Percentiles rank a stretch among this genome's conserved stretches.
These are phyloP conservation scores for Phytophthora idaei DNA, from an alignment of 352 stramenopile species.

Conservation along the genomic window DNA sequence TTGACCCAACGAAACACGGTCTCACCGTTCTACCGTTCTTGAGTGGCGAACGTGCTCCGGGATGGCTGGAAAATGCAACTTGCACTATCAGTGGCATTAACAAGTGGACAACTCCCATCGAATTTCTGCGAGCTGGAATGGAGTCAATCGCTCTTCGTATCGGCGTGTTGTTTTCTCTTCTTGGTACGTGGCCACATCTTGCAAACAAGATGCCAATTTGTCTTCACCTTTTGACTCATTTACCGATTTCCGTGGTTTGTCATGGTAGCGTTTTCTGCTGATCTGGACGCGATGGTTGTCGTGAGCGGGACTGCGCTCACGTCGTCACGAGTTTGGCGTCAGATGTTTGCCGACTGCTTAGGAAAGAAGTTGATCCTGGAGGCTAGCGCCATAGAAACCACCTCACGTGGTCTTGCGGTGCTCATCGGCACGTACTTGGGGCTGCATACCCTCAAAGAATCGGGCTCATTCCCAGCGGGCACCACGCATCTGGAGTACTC, in stretches of 20 bases:
- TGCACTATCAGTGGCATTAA: constrained; percentile 93
- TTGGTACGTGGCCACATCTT: constrained; percentile 48
- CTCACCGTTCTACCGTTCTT: constrained; percentile 93
- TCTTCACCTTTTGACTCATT: not conserved
- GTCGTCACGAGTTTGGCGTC: constrained; percentile 82
- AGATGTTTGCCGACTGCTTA: constrained; percentile 87
- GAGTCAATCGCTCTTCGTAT: constrained; percentile 93
- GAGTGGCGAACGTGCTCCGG: constrained; percentile 92
- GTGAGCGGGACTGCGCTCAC: constrained; percentile 82
- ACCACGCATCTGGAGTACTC: constrained; percentile 37
- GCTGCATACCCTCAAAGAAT: constrained; percentile 57
- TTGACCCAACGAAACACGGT: constrained; percentile 65
- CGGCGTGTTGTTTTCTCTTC: constrained; percentile 79
- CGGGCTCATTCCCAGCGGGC: constrained; percentile 33
- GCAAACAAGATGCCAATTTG: not conserved
- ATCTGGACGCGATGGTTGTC: constrained; percentile 63
- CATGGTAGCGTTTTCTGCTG: constrained; percentile 41
- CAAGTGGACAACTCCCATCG: constrained; percentile 87
- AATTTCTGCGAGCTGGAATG: constrained; percentile 91
- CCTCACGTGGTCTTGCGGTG: constrained; percentile 83
- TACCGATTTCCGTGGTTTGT: not conserved
- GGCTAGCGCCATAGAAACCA: constrained; percentile 69
- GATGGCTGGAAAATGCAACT: constrained; percentile 89
- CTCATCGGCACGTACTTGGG: constrained; percentile 67
- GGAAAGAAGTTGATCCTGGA: constrained; percentile 78